phyloP scores from a whole-genome alignment of 148 eudicot species.

The Diospyros kaki region DNA sequence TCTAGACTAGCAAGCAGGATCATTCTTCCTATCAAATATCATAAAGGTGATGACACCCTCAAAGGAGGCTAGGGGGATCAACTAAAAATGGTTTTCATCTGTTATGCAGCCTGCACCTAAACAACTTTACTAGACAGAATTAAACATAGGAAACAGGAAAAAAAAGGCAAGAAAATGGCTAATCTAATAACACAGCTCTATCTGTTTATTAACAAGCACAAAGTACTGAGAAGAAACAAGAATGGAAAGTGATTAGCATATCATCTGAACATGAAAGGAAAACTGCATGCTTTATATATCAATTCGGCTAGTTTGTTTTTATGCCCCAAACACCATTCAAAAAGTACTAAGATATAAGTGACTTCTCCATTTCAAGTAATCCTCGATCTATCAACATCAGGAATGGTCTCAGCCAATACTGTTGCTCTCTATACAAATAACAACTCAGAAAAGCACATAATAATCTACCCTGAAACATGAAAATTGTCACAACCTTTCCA shows the following conservation, averaged over 20 bases:
- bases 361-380: background rate
- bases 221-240: background rate
- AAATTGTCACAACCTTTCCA: background rate
- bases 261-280: background rate
- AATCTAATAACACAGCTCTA: background rate
- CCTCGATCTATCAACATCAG: background rate
- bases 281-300: background rate
- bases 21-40: no score
- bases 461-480: background rate
- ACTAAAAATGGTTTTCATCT: no score
- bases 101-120: no score
- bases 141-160: no score
- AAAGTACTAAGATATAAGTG: background rate
- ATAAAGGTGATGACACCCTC: no score
- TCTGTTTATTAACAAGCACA: no score
- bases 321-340: background rate
- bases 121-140: no score
- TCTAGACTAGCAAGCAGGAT: no score
- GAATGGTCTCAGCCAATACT: background rate
- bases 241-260: background rate
- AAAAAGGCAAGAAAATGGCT: no score
- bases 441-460: background rate
- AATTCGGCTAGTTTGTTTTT: background rate
- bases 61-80: no score
- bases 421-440: constrained; percentile 1